Evolutionary conservation across 192 early-diverging fungal species (phyloP), one percentile per base, ranked within the genome.

Genomic region (Umbelopsis sp.): DNA sequence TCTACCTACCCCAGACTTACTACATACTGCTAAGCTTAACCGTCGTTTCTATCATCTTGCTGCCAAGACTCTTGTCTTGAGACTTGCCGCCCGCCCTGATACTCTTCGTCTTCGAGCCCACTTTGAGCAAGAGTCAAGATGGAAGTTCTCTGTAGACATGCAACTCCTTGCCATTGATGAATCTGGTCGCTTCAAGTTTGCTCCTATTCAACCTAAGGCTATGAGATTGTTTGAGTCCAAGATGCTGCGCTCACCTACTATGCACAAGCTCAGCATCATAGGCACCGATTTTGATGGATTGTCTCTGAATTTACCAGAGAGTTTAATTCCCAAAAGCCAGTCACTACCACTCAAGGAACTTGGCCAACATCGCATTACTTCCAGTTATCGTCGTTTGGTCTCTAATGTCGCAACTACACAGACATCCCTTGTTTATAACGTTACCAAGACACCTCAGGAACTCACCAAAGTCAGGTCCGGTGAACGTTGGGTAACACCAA

Each of bases 61-160:
- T 0, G 56, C 56, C 26, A 62, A 62, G 29, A 62, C 56, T 5
- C 29, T 62, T 20, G 56, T 62, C 10, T n/a, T 32, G 24, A 43
- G 59, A 36, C 25, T 72, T n/a, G 43, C 45, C 32, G 29, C 59
- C 32, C 43, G 56, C 31, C 54, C 71, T 20, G 59, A 65, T n/a
- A 20, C 45, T 22, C 54, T 65, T 65, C 54, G 54, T 25, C 54
- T 74, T 17, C 68, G 74, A 16, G 68, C 69, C n/a, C 65, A 31
- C 43, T 75, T 75, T 53, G 74, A 75, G 36, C 74, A 75, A 52
- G 74, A 75, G 45, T 65, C 54, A 22, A 68, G 50, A n/a, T 75
- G 74, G 74, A 51, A 68, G 16, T 75, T 70, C 53, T 62, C 74
- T 49, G 68, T 75, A 12, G 74, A 75, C 41, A 41, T 75, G 36